Percentiles rank a stretch among this genome's conserved stretches.
These are phyloP conservation scores for Hyphopichia burtonii DNA, from an alignment of 1,139 yeast species.

Conservation along the genomic window DNA sequence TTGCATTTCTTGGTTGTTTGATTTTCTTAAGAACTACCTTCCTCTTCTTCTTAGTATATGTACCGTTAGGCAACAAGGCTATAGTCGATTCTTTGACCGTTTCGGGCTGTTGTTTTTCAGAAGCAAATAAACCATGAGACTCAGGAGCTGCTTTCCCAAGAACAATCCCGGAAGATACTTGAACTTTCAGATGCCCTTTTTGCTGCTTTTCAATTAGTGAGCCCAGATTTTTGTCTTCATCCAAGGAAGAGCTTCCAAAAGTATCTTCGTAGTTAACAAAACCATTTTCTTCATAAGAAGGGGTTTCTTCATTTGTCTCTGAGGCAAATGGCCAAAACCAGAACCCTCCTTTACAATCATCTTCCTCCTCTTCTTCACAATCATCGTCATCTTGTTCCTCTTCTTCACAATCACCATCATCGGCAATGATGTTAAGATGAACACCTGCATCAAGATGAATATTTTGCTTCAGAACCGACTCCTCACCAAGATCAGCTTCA, in stretches of 20 bases:
- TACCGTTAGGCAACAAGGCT: not conserved
- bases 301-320: not conserved
- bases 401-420: not conserved
- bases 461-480: slow-evolving; percentile 2
- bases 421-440: slow-evolving; percentile 8
- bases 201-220: too few species aligned
- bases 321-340: slow-evolving; percentile 13
- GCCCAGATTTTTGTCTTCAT: too few species aligned
- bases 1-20: not conserved
- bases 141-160: slow-evolving; percentile 7
- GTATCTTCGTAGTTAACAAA: not conserved
- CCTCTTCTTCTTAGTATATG: not conserved
- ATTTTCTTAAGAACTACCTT: slow-evolving; percentile 1
- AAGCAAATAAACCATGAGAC: slow-evolving; percentile 10
- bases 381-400: slow-evolving; percentile 8
- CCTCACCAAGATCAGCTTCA: not conserved
- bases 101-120: not conserved
- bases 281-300: not conserved
- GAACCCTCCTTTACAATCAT: slow-evolving; percentile 7
- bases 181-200: too few species aligned
- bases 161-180: slow-evolving; percentile 6
- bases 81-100: slow-evolving; percentile 1
- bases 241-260: not conserved
- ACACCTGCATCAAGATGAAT: slow-evolving; percentile 10
- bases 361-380: slow-evolving; percentile 8